phyloP scores from a whole-genome alignment of 108 stramenopile genomes.

The Cylindrotheca fusiformis region DNA sequence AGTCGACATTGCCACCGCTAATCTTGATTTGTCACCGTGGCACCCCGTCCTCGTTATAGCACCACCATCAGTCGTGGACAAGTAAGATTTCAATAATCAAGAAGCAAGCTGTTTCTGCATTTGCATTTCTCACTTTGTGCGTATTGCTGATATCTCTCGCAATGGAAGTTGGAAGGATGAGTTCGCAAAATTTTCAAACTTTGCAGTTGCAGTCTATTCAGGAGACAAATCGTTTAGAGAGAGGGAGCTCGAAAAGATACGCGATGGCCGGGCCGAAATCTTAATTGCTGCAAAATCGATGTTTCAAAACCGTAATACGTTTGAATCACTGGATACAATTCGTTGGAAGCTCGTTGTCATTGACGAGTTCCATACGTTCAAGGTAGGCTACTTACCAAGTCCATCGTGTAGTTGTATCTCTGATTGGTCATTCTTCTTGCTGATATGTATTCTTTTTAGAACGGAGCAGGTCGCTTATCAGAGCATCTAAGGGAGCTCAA shows the following conservation, averaged over 20 bases:
- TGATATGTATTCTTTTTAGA: slow-evolving; percentile 9
- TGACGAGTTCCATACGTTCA: slow-evolving; percentile 85
- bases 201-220: slow-evolving; percentile 54
- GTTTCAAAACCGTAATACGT: slow-evolving; percentile 24
- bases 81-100: slow-evolving; percentile 3
- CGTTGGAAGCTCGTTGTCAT: slow-evolving; percentile 79
- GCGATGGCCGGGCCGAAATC: slow-evolving; percentile 60
- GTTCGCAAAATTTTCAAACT: slow-evolving; percentile 74
- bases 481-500: slow-evolving; percentile 37
- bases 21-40: slow-evolving; percentile 20
- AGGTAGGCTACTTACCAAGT: slow-evolving; percentile 42
- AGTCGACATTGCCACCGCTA: not conserved
- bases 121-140: too few relatives aligned
- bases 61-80: slow-evolving; percentile 62
- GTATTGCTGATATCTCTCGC: too few relatives aligned
- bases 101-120: too few relatives aligned
- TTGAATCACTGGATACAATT: slow-evolving; percentile 28
- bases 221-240: slow-evolving; percentile 20
- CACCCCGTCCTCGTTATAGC: slow-evolving; percentile 77
- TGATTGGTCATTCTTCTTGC: slow-evolving; percentile 1
- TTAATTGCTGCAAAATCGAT: slow-evolving; percentile 57
- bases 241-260: slow-evolving; percentile 40
- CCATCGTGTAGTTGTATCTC: too few relatives aligned
- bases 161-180: slow-evolving; percentile 68
- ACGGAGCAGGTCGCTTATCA: slow-evolving; percentile 13